Percentiles rank a stretch among this genome's conserved stretches.
These are phyloP conservation scores for Margaritispora aquatica DNA, from an alignment of 495 filamentous ascomycete species.

Conservation along the genomic window DNA sequence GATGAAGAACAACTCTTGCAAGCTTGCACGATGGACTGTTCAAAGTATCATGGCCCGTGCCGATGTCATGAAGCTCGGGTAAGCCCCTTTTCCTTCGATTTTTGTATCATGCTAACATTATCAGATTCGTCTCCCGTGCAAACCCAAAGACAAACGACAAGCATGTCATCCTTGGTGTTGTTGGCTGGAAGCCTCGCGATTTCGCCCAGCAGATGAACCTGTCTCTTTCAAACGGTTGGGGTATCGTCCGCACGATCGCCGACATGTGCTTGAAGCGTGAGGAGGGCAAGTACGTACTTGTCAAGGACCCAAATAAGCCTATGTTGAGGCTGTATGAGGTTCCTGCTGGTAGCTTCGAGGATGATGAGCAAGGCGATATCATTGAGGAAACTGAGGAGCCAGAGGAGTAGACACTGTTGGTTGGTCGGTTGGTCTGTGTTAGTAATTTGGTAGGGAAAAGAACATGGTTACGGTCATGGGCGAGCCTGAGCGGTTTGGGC, in stretches of 20 bases:
- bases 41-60: conserved; percentile 94
- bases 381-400: conserved; percentile 22
- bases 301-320: conserved; percentile 92
- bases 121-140: conserved; percentile 84
- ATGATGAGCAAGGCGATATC: conserved; percentile 36
- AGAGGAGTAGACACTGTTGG: conserved; percentile 15
- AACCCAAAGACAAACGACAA: conserved; percentile 84
- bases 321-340: conserved; percentile 91
- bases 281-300: conserved; percentile 66
- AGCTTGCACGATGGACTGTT: conserved; percentile 93
- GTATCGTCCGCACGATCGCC: conserved; percentile 93
- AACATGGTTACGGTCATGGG: not conserved
- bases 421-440: not conserved
- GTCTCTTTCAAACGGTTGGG: conserved; percentile 94
- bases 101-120: conserved; percentile 14
- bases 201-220: conserved; percentile 98
- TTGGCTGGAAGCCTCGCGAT: conserved; percentile 94
- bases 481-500: not conserved
- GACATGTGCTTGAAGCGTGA: conserved; percentile 76
- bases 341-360: conserved; percentile 80
- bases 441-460: not conserved
- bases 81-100: conserved; percentile 25
- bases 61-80: conserved; percentile 96
- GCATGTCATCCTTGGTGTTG: conserved; percentile 91
- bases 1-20: conserved; percentile 99